Percentiles rank a stretch among this genome's conserved stretches.
Evolutionary conservation across 352 stramenopile genomes (phyloP).

Genomic region (Hyaloperonospora brassicae): DNA sequence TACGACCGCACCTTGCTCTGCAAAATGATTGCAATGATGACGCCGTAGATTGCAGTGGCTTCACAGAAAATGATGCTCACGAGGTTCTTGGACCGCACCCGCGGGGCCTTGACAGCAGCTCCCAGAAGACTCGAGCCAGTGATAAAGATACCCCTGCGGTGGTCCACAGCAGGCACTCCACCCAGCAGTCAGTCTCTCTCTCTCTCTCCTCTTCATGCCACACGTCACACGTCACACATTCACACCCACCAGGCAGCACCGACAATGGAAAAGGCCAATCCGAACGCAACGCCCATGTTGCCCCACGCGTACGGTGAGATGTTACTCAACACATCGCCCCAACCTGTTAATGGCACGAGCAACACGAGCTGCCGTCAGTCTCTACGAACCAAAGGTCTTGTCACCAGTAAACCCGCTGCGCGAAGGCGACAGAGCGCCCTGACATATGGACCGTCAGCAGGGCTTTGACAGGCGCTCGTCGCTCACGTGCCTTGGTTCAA

Average conservation of each 20-base stretch:
- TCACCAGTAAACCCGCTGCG: too few relatives aligned
- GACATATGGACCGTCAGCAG: too few relatives aligned
- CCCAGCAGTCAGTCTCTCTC: background rate
- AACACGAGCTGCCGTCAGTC: background rate
- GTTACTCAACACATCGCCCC: slow-evolving; percentile 94
- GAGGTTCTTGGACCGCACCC: slow-evolving; percentile 99
- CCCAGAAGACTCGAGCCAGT: slow-evolving; percentile 95
- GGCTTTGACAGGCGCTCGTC: background rate
- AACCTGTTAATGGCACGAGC: slow-evolving; percentile 36
- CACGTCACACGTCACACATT: too few relatives aligned
- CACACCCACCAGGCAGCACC: slow-evolving; percentile 89
- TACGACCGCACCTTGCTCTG: slow-evolving; percentile 87
- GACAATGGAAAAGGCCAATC: slow-evolving; percentile 94
- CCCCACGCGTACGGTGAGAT: slow-evolving; percentile 98
- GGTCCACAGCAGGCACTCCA: too few relatives aligned
- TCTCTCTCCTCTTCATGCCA: background rate
- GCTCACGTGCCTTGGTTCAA: slow-evolving; percentile 73
- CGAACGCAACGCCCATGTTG: slow-evolving; percentile 96
- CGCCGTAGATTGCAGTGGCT: slow-evolving; percentile 98
- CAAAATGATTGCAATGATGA: slow-evolving; percentile 99
- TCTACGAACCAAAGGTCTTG: too few relatives aligned
- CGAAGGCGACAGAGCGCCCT: too few relatives aligned
- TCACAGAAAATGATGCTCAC: slow-evolving; percentile 99
- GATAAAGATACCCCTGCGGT: slow-evolving; percentile 82
- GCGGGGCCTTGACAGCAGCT: slow-evolving; percentile 96